Conservation (phyloP, 75 land plant genomes). For the Ceratopteris richardii region DNA sequence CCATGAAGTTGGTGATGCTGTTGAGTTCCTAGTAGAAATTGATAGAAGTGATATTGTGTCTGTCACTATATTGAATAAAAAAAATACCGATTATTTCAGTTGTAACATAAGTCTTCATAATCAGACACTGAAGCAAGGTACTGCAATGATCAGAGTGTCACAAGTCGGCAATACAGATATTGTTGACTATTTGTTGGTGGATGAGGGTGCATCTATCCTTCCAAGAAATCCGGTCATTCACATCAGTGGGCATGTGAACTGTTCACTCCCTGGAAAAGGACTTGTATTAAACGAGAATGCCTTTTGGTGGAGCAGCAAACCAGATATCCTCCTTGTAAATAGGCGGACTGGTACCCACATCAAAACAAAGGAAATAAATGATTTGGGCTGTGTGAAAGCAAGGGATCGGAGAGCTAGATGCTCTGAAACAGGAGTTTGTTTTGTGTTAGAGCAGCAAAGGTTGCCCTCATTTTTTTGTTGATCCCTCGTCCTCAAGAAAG, state of each 20-base stretch:
- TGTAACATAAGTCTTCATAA: conserved; percentile 21
- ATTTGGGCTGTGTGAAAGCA: no score
- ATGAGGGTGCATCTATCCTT: conserved; percentile 63
- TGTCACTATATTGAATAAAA: no score
- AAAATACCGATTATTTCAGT: no score
- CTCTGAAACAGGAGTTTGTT: no score
- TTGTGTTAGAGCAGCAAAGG: no score
- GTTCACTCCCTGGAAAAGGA: conserved; percentile 44
- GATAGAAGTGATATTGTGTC: no score
- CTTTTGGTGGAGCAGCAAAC: conserved; percentile 57
- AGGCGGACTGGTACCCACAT: conserved; percentile 58
- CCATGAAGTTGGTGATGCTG: no score
- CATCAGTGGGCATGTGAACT: conserved; percentile 45
- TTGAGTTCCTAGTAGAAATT: no score
- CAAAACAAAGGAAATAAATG: no score
- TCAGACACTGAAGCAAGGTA: conserved; percentile 65
- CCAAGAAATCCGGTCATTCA: conserved; percentile 65
- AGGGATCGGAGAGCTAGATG: no score
- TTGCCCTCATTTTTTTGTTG: no score
- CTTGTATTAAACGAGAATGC: conserved; percentile 31
- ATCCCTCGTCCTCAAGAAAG: no score
- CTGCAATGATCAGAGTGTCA: conserved; percentile 63
- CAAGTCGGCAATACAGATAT: conserved; percentile 21
- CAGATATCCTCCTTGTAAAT: conserved; percentile 46
- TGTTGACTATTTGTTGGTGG: conserved; percentile 67